Base-by-base conservation (phyloP, 2,329 filamentous ascomycete species). In the Stemphylium lycopersici region DNA sequence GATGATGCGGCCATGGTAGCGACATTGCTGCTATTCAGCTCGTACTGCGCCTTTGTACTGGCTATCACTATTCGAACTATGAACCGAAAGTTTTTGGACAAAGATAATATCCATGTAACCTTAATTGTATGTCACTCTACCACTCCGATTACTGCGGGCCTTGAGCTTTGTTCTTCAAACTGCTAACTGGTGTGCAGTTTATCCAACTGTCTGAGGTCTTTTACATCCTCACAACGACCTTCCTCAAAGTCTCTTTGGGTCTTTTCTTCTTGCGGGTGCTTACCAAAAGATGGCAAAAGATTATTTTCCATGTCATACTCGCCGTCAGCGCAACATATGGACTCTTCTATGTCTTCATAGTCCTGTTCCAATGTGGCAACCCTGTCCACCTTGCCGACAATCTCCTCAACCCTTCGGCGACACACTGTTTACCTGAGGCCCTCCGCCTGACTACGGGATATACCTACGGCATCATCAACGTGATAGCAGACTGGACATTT, bases 181-280 rank as follows among this genome's bases (percentile, higher is more conserved):
- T 18, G 42, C 54, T 62, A 36, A 67, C 37, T 18, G 16, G 2
- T 12, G 1, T 8, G 16, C 16, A 73, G 70, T 68, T 66, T 20
- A 59, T 74, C 15, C 69, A 73, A 61, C 60, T 73, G 5, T 61
- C 59, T 15, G 82, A 84, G 61, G 72, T 81, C 43, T 82, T 80
- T 65, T 86, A 85, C 65, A 77, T 81, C 22, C 72, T 82, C 55
- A 77, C 79, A 0, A 81, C 79, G 6, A 76, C 78, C 5, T 63
- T 80, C 15, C 74, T 82, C 39, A 84, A 83, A 59, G 65, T 73
- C 11, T 73, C 71, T 2, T 56, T 74, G 3, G 70, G 71, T 1
- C 68, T 74, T 18, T 74, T 74, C 66, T 74, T 74, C 40, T 62
- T 74, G 1, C 68, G 71, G 15, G 60, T 74, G 5, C 58, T 74